Base-by-base conservation (phyloP, 768 basidiomycete genomes). In the Panaeolus papilionaceus region DNA sequence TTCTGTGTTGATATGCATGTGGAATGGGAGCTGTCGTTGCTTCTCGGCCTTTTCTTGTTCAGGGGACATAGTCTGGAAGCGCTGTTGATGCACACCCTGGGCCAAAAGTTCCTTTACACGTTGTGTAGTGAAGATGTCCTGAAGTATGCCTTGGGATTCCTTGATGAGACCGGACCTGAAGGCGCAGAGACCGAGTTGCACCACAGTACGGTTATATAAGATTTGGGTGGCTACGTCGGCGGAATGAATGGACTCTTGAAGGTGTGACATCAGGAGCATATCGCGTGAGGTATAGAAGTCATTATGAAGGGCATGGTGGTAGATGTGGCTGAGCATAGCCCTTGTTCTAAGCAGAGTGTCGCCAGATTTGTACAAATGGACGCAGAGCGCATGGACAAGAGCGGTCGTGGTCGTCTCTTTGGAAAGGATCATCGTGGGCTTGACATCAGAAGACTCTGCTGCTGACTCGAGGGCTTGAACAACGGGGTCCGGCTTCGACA, bases 1-100 rank as follows among this genome's bases (percentile, higher is more conserved):
- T 79, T 99, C 98, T 14, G 98, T 95, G 82, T 99, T 99, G 80
- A 99, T 96, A 79, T 99, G 98, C 92, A 99, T 93, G 79, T 99
- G 98, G 91, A 99, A 99, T 37, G 98, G 98, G 26, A 99, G 85
- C 73, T 98, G 95, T 39, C 98, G 88, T 71, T 95, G 92, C 71
- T 96, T 94, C 78, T 99, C 98, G 2, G 96, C 90, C 75, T 96
- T 93, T 78, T 99, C 98, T 80, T 99, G 98, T 78, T 99, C 98
- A 1, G 95, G 95, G 12, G 92, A 88, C 67, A 96, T 82, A 9
- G 88, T 86, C 72, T 94, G 92, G 84, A 90, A 97, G 39, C 96
- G 89, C 73, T 95, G 93, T 74, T 94, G 92, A 77, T 98, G 97
- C 3, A 97, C 92, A 38, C 96, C 96, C 77, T 99, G 98, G 0